A percentile compares a stretch with the other conserved stretches of the same genome.
These are phyloP conservation scores for Ogataea siamensis DNA, from an alignment of 805 yeast genomes.

Conservation along the genomic window DNA sequence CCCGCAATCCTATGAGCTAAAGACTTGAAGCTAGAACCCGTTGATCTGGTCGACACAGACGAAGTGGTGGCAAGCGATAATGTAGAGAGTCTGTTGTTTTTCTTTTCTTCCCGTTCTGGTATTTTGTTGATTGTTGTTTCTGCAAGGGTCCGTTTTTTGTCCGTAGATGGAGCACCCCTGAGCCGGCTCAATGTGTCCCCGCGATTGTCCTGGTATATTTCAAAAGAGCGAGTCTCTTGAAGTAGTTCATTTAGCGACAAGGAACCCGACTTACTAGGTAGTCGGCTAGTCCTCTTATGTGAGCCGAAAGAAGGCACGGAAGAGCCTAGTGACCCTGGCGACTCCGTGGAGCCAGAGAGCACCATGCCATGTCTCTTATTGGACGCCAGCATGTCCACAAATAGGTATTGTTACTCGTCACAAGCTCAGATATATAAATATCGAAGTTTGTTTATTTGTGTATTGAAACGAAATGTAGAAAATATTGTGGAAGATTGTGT, in stretches of 20 bases:
- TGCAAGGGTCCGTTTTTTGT: constrained; percentile 4
- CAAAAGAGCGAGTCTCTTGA: constrained; percentile 8
- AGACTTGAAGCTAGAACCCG: constrained; percentile 23
- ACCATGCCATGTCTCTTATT: constrained; percentile 24
- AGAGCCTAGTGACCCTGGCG: background rate
- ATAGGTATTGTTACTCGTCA: constrained; percentile 11
- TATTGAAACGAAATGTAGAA: constrained; percentile 7
- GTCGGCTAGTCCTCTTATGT: constrained; percentile 10
- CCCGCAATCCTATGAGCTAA: constrained; percentile 25
- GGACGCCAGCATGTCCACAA: constrained; percentile 13
- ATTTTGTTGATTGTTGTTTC: constrained; percentile 12
- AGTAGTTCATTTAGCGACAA: constrained; percentile 18
- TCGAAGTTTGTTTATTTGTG: constrained; percentile 7
- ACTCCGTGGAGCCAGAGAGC: constrained; percentile 10
- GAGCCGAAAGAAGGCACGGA: constrained; percentile 5
- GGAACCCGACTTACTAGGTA: constrained; percentile 17
- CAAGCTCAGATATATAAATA: constrained; percentile 7
- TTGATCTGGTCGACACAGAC: constrained; percentile 23
- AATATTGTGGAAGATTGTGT: constrained; percentile 1
- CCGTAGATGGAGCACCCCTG: constrained; percentile 7
- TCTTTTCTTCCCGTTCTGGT: constrained; percentile 11
- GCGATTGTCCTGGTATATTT: constrained; percentile 5
- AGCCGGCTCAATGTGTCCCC: constrained; percentile 16
- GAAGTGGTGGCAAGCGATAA: constrained; percentile 19
- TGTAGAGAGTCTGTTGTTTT: constrained; percentile 18